Evolutionary conservation across 208 protist genomes (phyloP), one percentile per base, ranked within the genome.

Genomic region (Trypanosoma caninum): DNA sequence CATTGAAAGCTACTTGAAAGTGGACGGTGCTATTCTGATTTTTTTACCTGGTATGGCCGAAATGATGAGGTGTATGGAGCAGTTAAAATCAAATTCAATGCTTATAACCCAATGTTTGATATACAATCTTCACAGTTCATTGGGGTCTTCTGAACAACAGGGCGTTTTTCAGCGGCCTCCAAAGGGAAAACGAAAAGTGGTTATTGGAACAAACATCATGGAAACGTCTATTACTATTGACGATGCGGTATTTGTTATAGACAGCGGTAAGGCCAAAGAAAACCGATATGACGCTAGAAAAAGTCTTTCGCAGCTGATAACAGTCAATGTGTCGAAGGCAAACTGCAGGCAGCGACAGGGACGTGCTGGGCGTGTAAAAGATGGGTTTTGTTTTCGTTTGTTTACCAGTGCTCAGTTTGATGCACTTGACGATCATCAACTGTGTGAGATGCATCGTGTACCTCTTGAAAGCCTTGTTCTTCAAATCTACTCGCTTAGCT

Each of bases 171-270:
- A 88, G 23, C 61, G 67, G 6, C 84, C 94, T 4, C 92, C 92
- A 20, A 52, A 61, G 22, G 91, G 91, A 16, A 88, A 91, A 57
- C 76, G 96, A 37, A 99, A 99, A 76, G 78, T 98, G 30, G 90
- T 99, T 22, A 74, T 98, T 5, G 84, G 90, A 34, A 99, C 97
- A 6, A 99, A 99, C 78, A 98, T 99, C 62, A 98, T 98, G 67
- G 97, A 99, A 64, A 99, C 97, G 0, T 97, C 91, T 40, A 91
- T 99, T 52, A 99, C 98, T 28, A 98, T 99, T 64, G 96, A 98
- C 55, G 98, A 99, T 76, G 89, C 89, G 30, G 91, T 96, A 20
- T 96, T 94, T 31, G 98, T 99, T 0, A 97, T 99, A 30, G 98
- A 99, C 80, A 93, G 81, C 30, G 98, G 98, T 45, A 91, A 95